Percentiles rank a stretch among this genome's conserved stretches.
phyloP scores from a whole-genome alignment of 148 eudicot species.

The Pouteria glomerata region DNA sequence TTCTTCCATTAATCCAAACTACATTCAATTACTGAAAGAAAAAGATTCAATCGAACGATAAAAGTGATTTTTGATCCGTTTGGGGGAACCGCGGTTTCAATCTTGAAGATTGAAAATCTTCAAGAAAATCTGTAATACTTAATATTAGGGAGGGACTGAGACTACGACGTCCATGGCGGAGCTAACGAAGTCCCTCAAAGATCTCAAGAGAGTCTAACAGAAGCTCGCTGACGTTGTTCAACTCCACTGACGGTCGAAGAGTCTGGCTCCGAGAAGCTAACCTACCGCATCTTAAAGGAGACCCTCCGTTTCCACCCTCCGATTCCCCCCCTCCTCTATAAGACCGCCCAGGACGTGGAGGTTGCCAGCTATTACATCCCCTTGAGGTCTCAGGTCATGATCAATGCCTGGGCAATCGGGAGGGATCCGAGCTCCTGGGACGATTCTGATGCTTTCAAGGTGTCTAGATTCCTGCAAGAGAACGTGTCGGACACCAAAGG shows the following conservation, averaged over 20 bases:
- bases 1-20: too few species aligned
- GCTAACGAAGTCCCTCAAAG: slow-evolving; percentile 45
- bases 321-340: slow-evolving; percentile 67
- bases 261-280: slow-evolving; percentile 57
- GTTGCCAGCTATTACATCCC: slow-evolving; percentile 52
- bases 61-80: too few species aligned
- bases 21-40: too few species aligned
- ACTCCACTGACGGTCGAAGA: slow-evolving; percentile 49
- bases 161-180: slow-evolving; percentile 71
- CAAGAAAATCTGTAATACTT: too few species aligned
- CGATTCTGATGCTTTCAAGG: slow-evolving; percentile 40
- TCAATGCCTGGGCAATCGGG: slow-evolving; percentile 56
- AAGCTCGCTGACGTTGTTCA: slow-evolving; percentile 54
- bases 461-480: slow-evolving; percentile 42
- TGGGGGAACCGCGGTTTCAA: too few species aligned
- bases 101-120: too few species aligned
- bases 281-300: slow-evolving; percentile 50
- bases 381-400: slow-evolving; percentile 41
- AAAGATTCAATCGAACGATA: too few species aligned
- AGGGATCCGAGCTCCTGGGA: slow-evolving; percentile 52
- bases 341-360: slow-evolving; percentile 43
- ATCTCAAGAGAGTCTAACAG: slow-evolving; percentile 55
- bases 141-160: slow-evolving; percentile 86
- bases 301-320: slow-evolving; percentile 76
- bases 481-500: slow-evolving; percentile 62